Conservation (phyloP, 2,329 filamentous ascomycete genomes). For the Mariannaea elegans region DNA sequence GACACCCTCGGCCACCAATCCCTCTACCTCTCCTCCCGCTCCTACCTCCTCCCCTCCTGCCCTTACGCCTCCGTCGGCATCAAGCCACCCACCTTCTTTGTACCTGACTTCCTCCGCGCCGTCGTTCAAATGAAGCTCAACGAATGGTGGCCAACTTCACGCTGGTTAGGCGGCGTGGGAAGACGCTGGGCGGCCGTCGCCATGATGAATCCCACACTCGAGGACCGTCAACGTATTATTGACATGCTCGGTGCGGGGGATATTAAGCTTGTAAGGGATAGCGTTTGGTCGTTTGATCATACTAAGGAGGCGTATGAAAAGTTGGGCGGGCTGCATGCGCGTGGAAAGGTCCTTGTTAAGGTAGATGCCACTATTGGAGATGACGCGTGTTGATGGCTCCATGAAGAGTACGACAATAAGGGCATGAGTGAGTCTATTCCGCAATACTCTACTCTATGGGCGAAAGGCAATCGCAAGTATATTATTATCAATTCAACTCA, state of each 20-base stretch:
- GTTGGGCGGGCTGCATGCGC: conserved; percentile 45
- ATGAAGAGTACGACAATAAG: background rate
- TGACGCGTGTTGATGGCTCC: conserved; percentile 26
- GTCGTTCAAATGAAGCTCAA: conserved; percentile 50
- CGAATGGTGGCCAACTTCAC: conserved; percentile 47
- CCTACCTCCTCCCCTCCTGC: conserved; percentile 49
- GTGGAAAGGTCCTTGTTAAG: conserved; percentile 5
- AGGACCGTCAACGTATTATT: conserved; percentile 45
- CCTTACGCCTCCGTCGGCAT: conserved; percentile 54
- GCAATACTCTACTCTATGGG: too few species aligned
- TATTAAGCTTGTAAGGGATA: conserved; percentile 48
- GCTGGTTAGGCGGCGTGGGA: conserved; percentile 49
- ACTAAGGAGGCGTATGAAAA: conserved; percentile 47
- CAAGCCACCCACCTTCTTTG: conserved; percentile 45
- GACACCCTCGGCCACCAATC: conserved; percentile 60
- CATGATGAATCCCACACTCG: conserved; percentile 46
- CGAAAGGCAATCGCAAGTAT: background rate
- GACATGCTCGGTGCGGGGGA: conserved; percentile 47
- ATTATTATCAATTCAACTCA: background rate
- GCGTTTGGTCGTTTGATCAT: conserved; percentile 49
- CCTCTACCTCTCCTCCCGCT: conserved; percentile 51
- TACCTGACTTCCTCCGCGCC: conserved; percentile 42
- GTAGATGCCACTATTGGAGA: conserved; percentile 27
- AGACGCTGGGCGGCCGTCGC: conserved; percentile 46
- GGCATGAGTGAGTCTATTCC: too few species aligned